Percentiles rank a stretch among this genome's conserved stretches.
Evolutionary conservation across 1,284 basidiomycete species (phyloP).

Genomic region (Lentinus polychrous): DNA sequence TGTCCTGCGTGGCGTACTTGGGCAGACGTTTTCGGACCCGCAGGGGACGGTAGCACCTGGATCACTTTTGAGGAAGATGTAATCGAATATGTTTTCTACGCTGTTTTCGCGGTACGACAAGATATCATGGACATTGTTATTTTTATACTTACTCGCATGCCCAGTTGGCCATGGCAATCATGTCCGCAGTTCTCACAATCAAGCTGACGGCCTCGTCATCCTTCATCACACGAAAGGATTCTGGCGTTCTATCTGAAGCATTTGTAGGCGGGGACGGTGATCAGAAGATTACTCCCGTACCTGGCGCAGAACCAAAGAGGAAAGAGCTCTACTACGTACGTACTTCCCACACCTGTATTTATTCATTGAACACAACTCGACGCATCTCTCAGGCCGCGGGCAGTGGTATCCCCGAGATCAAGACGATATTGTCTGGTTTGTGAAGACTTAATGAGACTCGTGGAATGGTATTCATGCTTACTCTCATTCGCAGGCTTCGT

Average conservation of each 20-base stretch:
- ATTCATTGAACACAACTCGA: background rate
- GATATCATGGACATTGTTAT: background rate
- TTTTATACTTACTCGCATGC: background rate
- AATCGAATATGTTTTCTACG: constrained; percentile 70
- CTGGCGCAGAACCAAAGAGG: constrained; percentile 36
- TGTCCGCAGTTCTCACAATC: constrained; percentile 78
- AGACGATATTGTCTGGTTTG: constrained; percentile 87
- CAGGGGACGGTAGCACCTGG: constrained; percentile 16
- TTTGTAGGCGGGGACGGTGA: constrained; percentile 29
- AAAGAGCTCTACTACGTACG: constrained; percentile 80
- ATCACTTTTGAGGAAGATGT: constrained; percentile 30
- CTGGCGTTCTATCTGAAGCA: constrained; percentile 55
- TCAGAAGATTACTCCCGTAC: constrained; percentile 17
- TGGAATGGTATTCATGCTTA: no score
- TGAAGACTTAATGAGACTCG: background rate
- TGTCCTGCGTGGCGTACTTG: constrained; percentile 76
- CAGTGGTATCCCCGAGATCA: constrained; percentile 95
- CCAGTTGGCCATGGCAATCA: constrained; percentile 65
- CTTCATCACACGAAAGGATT: constrained; percentile 85
- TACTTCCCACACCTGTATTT: constrained; percentile 11
- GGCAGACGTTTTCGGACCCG: constrained; percentile 42
- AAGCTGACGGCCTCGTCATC: constrained; percentile 83
- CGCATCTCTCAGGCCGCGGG: constrained; percentile 67
- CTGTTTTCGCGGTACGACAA: constrained; percentile 65
- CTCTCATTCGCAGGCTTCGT: constrained; percentile 91